Evolutionary conservation across 441 rosid species (phyloP).

Genomic region (Syzygium syzygioides): DNA sequence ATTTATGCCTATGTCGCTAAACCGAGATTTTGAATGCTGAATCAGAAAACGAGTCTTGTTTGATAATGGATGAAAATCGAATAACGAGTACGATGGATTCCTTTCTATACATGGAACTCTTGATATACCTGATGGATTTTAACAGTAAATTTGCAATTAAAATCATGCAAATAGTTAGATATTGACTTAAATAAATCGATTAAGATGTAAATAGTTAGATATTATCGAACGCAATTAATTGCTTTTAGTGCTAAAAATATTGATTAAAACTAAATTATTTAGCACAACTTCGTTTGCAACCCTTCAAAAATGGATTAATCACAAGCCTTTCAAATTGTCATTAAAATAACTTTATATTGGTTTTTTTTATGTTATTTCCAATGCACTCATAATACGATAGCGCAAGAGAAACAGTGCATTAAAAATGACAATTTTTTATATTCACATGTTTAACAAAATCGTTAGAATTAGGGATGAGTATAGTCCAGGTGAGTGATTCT

Average conservation of each 20-base stretch:
- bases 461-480: too few species aligned
- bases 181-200: neutral
- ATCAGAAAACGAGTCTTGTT: fast-evolving
- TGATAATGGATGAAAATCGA: neutral
- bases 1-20: neutral
- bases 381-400: too few species aligned
- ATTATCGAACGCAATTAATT: neutral
- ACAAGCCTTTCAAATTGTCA: too few species aligned
- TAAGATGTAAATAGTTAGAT: neutral
- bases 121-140: neutral
- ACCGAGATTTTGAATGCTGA: neutral
- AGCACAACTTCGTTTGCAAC: neutral
- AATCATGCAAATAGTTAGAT: too few species aligned
- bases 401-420: too few species aligned
- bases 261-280: too few species aligned
- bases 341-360: too few species aligned
- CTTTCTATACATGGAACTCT: neutral
- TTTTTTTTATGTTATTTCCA: too few species aligned
- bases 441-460: too few species aligned
- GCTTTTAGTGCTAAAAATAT: neutral
- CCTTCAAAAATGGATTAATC: too few species aligned
- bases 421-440: too few species aligned
- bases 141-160: neutral
- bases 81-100: neutral
- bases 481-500: too few species aligned